Conservation (phyloP, 352 stramenopile genomes). For the Pythium diclinum region DNA sequence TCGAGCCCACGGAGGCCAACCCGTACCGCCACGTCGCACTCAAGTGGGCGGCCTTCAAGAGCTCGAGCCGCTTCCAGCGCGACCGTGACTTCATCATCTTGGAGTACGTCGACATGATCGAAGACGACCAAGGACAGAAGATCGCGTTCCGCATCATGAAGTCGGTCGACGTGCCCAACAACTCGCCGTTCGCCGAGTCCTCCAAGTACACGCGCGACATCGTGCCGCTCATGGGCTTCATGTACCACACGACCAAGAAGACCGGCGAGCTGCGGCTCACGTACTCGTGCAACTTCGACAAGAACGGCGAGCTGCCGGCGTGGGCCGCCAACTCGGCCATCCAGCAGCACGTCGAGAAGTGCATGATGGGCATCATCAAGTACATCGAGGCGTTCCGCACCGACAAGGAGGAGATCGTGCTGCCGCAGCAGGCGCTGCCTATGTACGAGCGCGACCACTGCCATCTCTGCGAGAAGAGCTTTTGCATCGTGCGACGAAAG, state of each 20-base stretch:
- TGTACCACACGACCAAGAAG: slow-evolving; percentile 85
- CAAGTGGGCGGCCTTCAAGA: slow-evolving; percentile 87
- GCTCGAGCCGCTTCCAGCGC: slow-evolving; percentile 70
- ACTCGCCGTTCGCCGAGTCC: slow-evolving; percentile 55
- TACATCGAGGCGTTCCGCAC: slow-evolving; percentile 82
- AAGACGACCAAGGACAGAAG: slow-evolving; percentile 81
- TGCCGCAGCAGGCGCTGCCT: slow-evolving; percentile 69
- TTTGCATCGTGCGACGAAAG: slow-evolving; percentile 62
- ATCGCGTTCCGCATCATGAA: slow-evolving; percentile 84
- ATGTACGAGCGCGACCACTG: slow-evolving; percentile 75
- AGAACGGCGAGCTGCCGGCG: slow-evolving; percentile 76
- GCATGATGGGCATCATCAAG: slow-evolving; percentile 80
- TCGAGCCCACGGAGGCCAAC: slow-evolving; percentile 57
- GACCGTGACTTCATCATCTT: slow-evolving; percentile 82
- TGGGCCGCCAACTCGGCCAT: slow-evolving; percentile 83
- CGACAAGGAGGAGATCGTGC: slow-evolving; percentile 65
- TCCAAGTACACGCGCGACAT: slow-evolving; percentile 66
- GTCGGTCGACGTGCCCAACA: slow-evolving; percentile 68
- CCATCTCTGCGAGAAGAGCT: slow-evolving; percentile 70
- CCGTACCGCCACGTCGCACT: slow-evolving; percentile 78
- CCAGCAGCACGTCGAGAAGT: slow-evolving; percentile 86
- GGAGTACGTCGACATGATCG: slow-evolving; percentile 88
- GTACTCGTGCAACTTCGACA: slow-evolving; percentile 87
- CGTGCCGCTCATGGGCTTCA: slow-evolving; percentile 81
- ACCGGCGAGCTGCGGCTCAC: slow-evolving; percentile 77